Percentiles rank a stretch among this genome's conserved stretches.
phyloP scores from a whole-genome alignment of 257 asterid species.

The Przewalskia tangutica region DNA sequence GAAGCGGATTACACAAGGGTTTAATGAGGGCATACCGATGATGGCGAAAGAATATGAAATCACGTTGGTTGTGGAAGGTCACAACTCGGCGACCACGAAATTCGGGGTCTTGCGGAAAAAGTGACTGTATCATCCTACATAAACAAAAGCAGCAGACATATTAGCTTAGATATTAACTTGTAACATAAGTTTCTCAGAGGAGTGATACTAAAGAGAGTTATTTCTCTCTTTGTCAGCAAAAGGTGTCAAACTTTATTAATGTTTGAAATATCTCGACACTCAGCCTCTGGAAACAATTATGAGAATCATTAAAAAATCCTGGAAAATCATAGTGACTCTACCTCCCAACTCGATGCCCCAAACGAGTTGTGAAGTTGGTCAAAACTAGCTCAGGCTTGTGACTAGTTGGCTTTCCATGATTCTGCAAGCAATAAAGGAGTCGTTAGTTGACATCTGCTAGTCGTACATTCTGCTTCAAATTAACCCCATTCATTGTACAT shows the following conservation, averaged over 20 bases:
- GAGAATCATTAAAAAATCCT: not conserved
- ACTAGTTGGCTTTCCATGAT: slow-evolving; percentile 92
- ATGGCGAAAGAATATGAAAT: slow-evolving; percentile 87
- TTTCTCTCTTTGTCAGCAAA: not conserved
- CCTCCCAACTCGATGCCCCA: slow-evolving; percentile 98
- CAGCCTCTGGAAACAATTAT: not conserved
- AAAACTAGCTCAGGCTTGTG: slow-evolving; percentile 85
- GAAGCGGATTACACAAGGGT: not conserved
- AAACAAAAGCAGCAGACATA: not conserved
- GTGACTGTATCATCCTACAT: slow-evolving; percentile 66
- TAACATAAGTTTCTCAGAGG: not conserved
- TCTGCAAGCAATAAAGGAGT: slow-evolving; percentile 34
- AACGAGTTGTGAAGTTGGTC: slow-evolving; percentile 81
- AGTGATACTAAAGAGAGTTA: not conserved
- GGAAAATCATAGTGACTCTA: slow-evolving; percentile 8
- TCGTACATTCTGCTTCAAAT: not conserved
- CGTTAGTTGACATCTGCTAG: not conserved
- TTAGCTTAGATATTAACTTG: not conserved
- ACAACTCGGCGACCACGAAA: slow-evolving; percentile 89
- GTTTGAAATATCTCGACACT: not conserved
- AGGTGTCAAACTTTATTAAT: not conserved
- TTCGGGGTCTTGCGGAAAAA: slow-evolving; percentile 87
- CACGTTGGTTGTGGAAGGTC: slow-evolving; percentile 96
- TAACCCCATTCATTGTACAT: not conserved
- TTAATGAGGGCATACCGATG: slow-evolving; percentile 47